Evolutionary conservation across 176 grass and related monocot genomes (phyloP).

Genomic region (Bromus sterilis): DNA sequence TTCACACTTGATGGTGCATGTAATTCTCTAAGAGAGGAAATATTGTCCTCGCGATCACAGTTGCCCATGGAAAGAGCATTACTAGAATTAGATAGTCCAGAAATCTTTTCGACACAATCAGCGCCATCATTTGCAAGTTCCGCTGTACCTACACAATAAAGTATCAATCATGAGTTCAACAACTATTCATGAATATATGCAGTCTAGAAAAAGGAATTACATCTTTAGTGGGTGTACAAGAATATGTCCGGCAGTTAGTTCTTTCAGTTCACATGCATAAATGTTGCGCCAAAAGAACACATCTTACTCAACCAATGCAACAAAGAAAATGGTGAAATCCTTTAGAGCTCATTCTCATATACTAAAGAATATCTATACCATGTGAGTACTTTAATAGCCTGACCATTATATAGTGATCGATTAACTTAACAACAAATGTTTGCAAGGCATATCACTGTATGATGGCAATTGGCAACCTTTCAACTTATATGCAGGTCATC

Average conservation of each 20-base stretch:
- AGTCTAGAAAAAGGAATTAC: background rate
- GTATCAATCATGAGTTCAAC: background rate
- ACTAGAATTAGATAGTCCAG: conserved; percentile 34
- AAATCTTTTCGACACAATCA: conserved; percentile 30
- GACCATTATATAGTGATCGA: background rate
- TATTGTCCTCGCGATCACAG: conserved; percentile 39
- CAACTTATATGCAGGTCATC: background rate
- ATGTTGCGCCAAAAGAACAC: background rate
- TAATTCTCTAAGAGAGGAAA: conserved; percentile 34
- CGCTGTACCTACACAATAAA: conserved; percentile 31
- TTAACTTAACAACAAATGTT: background rate
- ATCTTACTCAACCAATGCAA: background rate
- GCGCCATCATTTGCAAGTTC: conserved; percentile 14
- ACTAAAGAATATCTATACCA: background rate
- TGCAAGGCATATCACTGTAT: background rate
- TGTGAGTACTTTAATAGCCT: background rate
- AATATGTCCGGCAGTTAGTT: background rate
- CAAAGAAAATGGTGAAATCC: background rate
- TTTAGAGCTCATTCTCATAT: background rate
- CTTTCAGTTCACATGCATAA: background rate
- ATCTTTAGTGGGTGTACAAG: conserved; percentile 11
- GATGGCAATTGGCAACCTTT: background rate
- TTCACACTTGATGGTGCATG: background rate
- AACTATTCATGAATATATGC: background rate
- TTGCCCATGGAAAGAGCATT: conserved; percentile 32